Evolutionary conservation across 106 monocot species (phyloP).

Genomic region (Ottelia alismoides): DNA sequence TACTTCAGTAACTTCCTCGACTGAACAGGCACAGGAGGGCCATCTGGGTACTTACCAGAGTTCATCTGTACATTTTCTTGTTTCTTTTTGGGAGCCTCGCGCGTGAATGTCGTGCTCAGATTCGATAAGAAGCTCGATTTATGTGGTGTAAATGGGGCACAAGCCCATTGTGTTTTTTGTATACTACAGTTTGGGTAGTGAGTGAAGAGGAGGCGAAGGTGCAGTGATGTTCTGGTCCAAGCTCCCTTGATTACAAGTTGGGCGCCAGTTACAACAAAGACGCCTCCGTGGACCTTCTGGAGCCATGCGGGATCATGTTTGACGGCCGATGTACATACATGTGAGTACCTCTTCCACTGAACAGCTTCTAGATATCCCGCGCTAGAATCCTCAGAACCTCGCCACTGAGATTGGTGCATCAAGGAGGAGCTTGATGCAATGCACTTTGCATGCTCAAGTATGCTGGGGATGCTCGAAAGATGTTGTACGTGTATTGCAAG

Average conservation of each 20-base stretch:
- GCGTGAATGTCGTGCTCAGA: constrained; percentile 69
- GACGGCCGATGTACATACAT: constrained; percentile 51
- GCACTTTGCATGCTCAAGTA: constrained; percentile 18
- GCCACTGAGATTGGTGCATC: constrained; percentile 32
- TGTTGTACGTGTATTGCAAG: constrained; percentile 78
- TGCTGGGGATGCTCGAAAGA: constrained; percentile 78
- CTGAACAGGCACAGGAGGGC: constrained; percentile 68
- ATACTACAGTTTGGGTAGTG: constrained; percentile 64
- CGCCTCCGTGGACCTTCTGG: constrained; percentile 41
- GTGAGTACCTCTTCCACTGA: constrained; percentile 60
- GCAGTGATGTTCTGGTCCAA: constrained; percentile 61
- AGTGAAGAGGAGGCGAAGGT: constrained; percentile 65
- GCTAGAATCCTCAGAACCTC: constrained; percentile 49
- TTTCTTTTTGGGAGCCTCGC: constrained; percentile 12
- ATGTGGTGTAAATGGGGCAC: constrained; percentile 29
- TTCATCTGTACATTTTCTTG: constrained; percentile 45
- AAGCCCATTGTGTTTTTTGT: constrained; percentile 38
- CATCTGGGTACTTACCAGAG: constrained; percentile 79
- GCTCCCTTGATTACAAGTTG: constrained; percentile 63
- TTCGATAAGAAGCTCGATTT: constrained; percentile 61
- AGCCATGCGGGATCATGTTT: constrained; percentile 67
- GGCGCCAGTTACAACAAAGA: constrained; percentile 79
- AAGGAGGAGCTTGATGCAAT: constrained; percentile 13
- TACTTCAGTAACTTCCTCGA: constrained; percentile 57
- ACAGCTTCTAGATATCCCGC: constrained; percentile 54